A percentile compares a stretch with the other conserved stretches of the same genome.
Conservation (phyloP, 108 stramenopile species). For the Schizochytrium sp. region DNA sequence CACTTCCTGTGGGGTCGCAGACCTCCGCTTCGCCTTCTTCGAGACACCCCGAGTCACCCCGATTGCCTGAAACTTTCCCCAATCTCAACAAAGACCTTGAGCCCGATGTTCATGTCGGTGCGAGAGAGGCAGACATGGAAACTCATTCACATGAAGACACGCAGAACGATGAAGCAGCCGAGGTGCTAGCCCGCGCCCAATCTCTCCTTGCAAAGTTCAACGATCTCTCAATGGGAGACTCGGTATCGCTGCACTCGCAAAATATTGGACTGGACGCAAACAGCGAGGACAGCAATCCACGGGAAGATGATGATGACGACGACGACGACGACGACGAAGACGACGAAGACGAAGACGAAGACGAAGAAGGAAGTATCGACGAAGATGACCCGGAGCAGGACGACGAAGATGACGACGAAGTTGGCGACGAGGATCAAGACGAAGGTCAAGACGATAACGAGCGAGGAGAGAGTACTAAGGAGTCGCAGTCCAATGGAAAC, state of each 20-base stretch:
- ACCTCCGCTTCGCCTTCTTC: too few species aligned
- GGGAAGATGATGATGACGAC: too few species aligned
- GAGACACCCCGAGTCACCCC: too few species aligned
- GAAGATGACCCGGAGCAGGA: not conserved
- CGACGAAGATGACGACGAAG: not conserved
- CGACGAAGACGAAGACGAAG: not conserved
- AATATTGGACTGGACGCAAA: not conserved
- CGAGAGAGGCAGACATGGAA: too few species aligned
- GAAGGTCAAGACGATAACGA: not conserved
- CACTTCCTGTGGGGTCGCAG: not conserved
- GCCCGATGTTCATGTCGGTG: too few species aligned
- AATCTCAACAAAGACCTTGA: too few species aligned
- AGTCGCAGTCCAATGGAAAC: too few species aligned
- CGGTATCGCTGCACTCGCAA: not conserved
- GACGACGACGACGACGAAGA: too few species aligned
- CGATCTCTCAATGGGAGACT: not conserved
- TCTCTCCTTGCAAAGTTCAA: not conserved
- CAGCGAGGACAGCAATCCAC: too few species aligned
- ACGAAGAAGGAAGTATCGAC: not conserved
- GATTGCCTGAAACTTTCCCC: too few species aligned
- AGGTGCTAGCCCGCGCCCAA: not conserved
- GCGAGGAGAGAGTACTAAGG: too few species aligned
- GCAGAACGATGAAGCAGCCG: not conserved
- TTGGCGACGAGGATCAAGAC: not conserved
- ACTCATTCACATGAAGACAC: not conserved